A percentile compares a stretch with the other conserved stretches of the same genome.
These are phyloP conservation scores for Globisporangium spinosum DNA, from an alignment of 352 stramenopile genomes.

Conservation along the genomic window DNA sequence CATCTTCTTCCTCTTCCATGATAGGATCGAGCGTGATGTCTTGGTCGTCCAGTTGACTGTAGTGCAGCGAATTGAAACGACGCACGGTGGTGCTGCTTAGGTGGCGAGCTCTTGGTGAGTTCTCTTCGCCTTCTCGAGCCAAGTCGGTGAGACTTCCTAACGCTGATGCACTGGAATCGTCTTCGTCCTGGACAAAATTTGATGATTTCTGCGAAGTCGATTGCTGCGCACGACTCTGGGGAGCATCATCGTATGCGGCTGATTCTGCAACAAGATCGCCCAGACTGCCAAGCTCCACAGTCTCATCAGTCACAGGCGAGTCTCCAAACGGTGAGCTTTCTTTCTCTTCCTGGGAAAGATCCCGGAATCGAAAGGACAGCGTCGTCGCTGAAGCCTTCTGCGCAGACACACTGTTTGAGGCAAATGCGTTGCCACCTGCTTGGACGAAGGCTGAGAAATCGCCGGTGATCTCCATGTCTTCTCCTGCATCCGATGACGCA, in stretches of 20 bases:
- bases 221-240: constrained; percentile 20
- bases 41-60: constrained; percentile 30
- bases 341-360: constrained; percentile 11
- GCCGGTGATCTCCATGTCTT: constrained; percentile 87
- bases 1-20: constrained; percentile 57
- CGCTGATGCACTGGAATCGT: constrained; percentile 19
- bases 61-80: constrained; percentile 18
- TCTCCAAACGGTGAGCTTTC: constrained; percentile 25
- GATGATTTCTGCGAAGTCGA: constrained; percentile 5
- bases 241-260: constrained; percentile 34
- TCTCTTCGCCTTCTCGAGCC: constrained; percentile 23
- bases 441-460: constrained; percentile 56
- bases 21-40: constrained; percentile 58
- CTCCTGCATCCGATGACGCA: constrained; percentile 65
- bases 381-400: constrained; percentile 8
- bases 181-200: constrained; percentile 14
- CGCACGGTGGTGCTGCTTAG: constrained; percentile 11
- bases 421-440: constrained; percentile 15
- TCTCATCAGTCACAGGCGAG: constrained; percentile 37
- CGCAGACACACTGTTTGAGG: constrained; percentile 10
- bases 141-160: constrained; percentile 24
- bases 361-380: constrained; percentile 15
- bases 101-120: background rate
- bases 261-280: constrained; percentile 55
- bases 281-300: constrained; percentile 58